Evolutionary conservation across 1,284 basidiomycete genomes (phyloP).

Genomic region (Ganoderma multipileum): DNA sequence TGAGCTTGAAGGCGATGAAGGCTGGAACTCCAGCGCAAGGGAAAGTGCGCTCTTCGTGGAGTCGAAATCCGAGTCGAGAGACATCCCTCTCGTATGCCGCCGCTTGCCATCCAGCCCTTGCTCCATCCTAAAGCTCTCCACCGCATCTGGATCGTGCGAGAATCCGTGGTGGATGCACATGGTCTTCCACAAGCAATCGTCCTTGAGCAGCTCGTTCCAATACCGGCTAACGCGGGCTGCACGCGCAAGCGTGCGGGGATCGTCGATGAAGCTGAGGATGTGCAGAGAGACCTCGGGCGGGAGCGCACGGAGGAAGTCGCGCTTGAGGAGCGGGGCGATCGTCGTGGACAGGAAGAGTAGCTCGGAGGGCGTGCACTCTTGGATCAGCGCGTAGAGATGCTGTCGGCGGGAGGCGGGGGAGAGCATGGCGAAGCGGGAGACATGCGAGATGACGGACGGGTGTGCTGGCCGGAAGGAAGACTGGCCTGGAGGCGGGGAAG

Average conservation of each 20-base stretch:
- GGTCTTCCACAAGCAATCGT: constrained; percentile 86
- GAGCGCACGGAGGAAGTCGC: constrained; percentile 86
- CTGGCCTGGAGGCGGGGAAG: constrained; percentile 56
- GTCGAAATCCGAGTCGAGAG: constrained; percentile 5
- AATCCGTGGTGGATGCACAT: constrained; percentile 77
- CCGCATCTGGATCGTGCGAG: constrained; percentile 33
- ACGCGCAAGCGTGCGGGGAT: constrained; percentile 77
- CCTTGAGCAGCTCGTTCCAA: constrained; percentile 83
- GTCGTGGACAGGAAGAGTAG: constrained; percentile 80
- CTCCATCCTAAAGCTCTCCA: constrained; percentile 18
- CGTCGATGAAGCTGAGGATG: constrained; percentile 84
- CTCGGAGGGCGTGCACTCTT: constrained; percentile 75
- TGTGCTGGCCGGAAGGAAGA: constrained; percentile 28
- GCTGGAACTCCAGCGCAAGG: constrained; percentile 8
- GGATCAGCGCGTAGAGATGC: constrained; percentile 69
- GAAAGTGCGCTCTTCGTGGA: neutral
- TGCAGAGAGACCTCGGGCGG: constrained; percentile 88
- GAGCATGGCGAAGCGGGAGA: constrained; percentile 46
- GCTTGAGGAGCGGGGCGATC: constrained; percentile 84
- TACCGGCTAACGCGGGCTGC: constrained; percentile 77
- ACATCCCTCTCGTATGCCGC: neutral
- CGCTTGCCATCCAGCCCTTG: constrained; percentile 11
- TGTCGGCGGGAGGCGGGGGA: constrained; percentile 56
- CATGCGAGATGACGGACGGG: constrained; percentile 37
- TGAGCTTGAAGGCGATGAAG: constrained; percentile 21